Conservation (phyloP, 495 filamentous ascomycete species). For the Sordaria brevicollis region DNA sequence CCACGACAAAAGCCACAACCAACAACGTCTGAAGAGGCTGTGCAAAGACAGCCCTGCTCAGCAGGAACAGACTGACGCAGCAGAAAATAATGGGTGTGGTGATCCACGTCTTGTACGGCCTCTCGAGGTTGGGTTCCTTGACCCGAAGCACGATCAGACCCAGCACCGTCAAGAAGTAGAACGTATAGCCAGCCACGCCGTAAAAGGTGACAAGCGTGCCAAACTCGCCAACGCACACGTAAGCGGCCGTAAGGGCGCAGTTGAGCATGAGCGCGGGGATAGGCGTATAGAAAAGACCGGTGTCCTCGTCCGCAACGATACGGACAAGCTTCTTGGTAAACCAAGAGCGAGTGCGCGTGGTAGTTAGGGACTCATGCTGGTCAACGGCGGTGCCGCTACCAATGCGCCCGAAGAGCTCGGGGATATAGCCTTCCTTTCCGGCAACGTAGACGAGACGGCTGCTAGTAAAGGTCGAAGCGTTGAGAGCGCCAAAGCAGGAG, state of each 20-base stretch:
- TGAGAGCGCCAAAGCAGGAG: conserved; percentile 85
- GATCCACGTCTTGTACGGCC: conserved; percentile 93
- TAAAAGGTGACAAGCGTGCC: conserved; percentile 89
- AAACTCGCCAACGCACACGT: conserved; percentile 83
- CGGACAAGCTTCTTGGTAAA: conserved; percentile 43
- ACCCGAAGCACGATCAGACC: conserved; percentile 85
- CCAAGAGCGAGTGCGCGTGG: conserved; percentile 49
- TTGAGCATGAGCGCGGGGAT: conserved; percentile 85
- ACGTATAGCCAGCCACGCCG: conserved; percentile 90
- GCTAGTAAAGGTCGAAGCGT: conserved; percentile 88
- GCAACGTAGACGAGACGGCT: conserved; percentile 89
- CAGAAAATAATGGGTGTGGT: conserved; percentile 95
- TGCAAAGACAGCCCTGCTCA: conserved; percentile 78
- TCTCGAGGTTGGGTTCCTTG: conserved; percentile 75
- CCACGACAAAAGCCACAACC: conserved; percentile 72
- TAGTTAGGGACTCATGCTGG: conserved; percentile 22
- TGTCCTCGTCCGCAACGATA: conserved; percentile 50
- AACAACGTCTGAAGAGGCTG: conserved; percentile 82
- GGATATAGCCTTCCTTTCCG: conserved; percentile 91
- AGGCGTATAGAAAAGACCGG: conserved; percentile 70
- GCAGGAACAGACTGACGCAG: conserved; percentile 88
- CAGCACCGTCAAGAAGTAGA: conserved; percentile 93
- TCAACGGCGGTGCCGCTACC: conserved; percentile 48
- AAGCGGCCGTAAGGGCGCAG: conserved; percentile 54
- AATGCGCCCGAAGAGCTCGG: conserved; percentile 70